A percentile compares a stretch with the other conserved stretches of the same genome.
phyloP scores from a whole-genome alignment of 1,284 basidiomycete genomes.

The Tilletiopsis washingtonensis region DNA sequence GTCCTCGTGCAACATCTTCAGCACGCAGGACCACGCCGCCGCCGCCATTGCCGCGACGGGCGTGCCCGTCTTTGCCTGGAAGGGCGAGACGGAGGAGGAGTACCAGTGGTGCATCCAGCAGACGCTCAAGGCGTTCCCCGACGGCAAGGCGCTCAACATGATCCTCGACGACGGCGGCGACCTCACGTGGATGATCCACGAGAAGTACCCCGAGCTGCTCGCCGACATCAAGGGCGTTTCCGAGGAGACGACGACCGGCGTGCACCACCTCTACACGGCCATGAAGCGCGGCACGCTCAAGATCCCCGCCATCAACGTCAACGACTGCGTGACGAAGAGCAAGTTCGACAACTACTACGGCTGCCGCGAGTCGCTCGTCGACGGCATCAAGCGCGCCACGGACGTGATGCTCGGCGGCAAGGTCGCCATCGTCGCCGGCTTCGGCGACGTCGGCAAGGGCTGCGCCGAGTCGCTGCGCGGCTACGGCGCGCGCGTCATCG shows the following conservation, averaged over 20 bases:
- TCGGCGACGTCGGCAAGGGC: slow-evolving; percentile 98
- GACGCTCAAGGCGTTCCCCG: slow-evolving; percentile 70
- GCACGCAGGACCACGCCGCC: slow-evolving; percentile 94
- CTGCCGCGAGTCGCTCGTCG: slow-evolving; percentile 98
- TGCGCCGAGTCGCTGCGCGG: slow-evolving; percentile 95
- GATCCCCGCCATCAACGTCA: slow-evolving; percentile 96
- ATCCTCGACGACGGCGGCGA: slow-evolving; percentile 99
- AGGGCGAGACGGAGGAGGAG: slow-evolving; percentile 99
- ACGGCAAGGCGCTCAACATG: slow-evolving; percentile 85
- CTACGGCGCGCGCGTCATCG: slow-evolving; percentile 89
- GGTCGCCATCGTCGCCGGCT: slow-evolving; percentile 96
- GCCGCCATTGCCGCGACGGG: slow-evolving; percentile 96
- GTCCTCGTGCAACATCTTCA: slow-evolving; percentile 99
- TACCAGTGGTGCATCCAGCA: slow-evolving; percentile 94
- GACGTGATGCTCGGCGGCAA: slow-evolving; percentile 99
- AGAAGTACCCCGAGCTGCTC: slow-evolving; percentile 57
- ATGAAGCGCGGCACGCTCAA: slow-evolving; percentile 93
- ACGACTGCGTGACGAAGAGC: slow-evolving; percentile 94
- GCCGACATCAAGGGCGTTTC: slow-evolving; percentile 68
- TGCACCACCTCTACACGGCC: slow-evolving; percentile 97
- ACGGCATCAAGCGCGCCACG: slow-evolving; percentile 99
- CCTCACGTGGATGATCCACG: slow-evolving; percentile 86
- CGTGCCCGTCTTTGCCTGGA: slow-evolving; percentile 98
- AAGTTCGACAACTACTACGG: slow-evolving; percentile 68
- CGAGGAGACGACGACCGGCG: slow-evolving; percentile 99